Percentiles rank a stretch among this genome's conserved stretches.
Evolutionary conservation across 1,284 basidiomycete species (phyloP).

Genomic region (Erythrobasidium hasegawianum): DNA sequence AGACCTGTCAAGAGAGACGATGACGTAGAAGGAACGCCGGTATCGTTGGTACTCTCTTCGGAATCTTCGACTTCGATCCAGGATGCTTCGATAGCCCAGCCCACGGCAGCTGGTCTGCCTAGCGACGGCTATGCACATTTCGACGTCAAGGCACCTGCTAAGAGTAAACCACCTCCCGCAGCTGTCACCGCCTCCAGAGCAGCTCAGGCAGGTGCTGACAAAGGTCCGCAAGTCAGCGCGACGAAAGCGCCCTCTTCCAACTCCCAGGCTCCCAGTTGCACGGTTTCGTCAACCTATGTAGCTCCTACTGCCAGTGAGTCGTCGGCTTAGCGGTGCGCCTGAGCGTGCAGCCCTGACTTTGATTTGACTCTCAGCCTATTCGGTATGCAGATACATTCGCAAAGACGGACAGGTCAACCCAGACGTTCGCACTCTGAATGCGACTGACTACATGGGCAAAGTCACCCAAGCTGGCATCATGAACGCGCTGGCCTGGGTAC

Average conservation of each 20-base stretch:
- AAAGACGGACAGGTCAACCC: constrained; percentile 65
- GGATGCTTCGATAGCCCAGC: constrained; percentile 10
- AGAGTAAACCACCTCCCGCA: background rate
- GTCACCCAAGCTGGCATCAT: constrained; percentile 62
- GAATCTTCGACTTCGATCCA: background rate
- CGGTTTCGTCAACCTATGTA: background rate
- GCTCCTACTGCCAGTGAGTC: constrained; percentile 5
- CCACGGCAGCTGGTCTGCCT: background rate
- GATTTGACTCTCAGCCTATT: constrained; percentile 4
- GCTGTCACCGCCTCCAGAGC: background rate
- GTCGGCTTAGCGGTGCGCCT: background rate
- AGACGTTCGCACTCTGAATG: constrained; percentile 59
- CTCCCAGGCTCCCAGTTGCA: background rate
- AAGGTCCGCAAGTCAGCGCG: constrained; percentile 4
- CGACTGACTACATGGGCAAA: constrained; percentile 56
- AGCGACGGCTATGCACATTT: background rate
- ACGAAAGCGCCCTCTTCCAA: background rate
- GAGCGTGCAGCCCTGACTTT: background rate
- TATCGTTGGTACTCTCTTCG: background rate
- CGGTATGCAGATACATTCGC: constrained; percentile 50
- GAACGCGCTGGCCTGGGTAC: constrained; percentile 59
- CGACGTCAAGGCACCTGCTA: background rate
- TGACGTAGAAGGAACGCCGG: too few species aligned
- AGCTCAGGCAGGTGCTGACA: background rate
- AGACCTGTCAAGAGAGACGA: constrained; percentile 1